Evolutionary conservation across 148 eudicot genomes (phyloP).

Genomic region (Beta vulgaris): DNA sequence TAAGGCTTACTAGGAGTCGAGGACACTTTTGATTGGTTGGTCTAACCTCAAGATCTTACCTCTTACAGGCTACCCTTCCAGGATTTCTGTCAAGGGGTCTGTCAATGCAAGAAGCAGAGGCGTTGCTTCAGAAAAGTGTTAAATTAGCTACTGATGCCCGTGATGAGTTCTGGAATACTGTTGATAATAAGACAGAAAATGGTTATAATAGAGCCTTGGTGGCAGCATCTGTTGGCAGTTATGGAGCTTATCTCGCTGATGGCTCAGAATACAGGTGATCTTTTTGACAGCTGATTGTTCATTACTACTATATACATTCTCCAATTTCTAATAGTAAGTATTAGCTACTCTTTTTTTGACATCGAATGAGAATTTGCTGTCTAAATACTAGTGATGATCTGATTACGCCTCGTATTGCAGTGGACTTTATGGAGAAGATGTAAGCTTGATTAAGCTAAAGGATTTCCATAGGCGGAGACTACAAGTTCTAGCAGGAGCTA

Average conservation of each 20-base stretch:
- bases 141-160: constrained; percentile 69
- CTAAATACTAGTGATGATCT: too few relatives aligned
- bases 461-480: constrained; percentile 79
- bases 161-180: constrained; percentile 66
- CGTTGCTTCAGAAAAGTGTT: constrained; percentile 61
- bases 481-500: constrained; percentile 72
- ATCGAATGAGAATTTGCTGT: neutral
- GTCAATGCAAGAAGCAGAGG: constrained; percentile 61
- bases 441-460: constrained; percentile 61
- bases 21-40: neutral
- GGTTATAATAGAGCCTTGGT: constrained; percentile 61
- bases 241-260: constrained; percentile 94
- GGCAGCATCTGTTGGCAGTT: constrained; percentile 94
- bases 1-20: neutral
- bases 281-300: neutral
- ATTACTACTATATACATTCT: neutral
- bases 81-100: constrained; percentile 81
- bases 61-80: constrained; percentile 64
- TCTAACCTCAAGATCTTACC: neutral
- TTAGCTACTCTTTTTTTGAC: neutral
- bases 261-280: constrained; percentile 85
- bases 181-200: constrained; percentile 26
- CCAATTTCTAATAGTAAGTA: neutral
- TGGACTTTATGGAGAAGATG: constrained; percentile 58
- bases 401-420: constrained; percentile 26